Conservation (phyloP, 208 protist genomes). For the Wallacemonas sp. region DNA sequence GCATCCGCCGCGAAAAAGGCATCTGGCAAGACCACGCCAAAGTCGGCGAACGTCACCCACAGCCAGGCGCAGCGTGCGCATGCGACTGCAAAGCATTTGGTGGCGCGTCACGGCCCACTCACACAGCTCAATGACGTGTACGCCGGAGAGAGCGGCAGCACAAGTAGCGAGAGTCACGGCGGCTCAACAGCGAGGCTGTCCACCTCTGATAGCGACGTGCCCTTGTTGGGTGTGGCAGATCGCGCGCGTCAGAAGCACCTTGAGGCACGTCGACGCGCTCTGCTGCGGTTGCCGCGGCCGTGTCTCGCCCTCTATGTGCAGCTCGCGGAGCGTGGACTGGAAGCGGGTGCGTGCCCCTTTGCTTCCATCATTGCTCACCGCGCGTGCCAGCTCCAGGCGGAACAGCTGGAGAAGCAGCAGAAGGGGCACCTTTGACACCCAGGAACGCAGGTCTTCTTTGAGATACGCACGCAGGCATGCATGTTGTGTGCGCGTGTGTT, state of each 20-base stretch:
- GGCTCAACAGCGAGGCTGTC: no score
- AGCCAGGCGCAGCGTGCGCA: background rate
- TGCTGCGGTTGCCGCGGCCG: conserved; percentile 21
- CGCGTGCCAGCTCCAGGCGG: conserved; percentile 10
- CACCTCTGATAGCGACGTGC: no score
- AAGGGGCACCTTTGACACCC: background rate
- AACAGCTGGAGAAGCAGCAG: conserved; percentile 5
- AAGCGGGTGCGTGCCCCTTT: conserved; percentile 32
- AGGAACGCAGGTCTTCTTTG: no score
- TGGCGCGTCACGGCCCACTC: conserved; percentile 24
- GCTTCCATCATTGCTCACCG: conserved; percentile 26
- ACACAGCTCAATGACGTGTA: conserved; percentile 36
- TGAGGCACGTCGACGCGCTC: conserved; percentile 2
- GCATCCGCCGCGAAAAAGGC: no score
- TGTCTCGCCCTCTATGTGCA: conserved; percentile 30
- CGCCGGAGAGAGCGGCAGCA: background rate
- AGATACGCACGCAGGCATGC: no score
- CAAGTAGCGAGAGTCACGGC: background rate
- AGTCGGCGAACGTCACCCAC: background rate
- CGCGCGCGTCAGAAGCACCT: background rate
- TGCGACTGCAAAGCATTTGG: conserved; percentile 11
- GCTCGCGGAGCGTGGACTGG: conserved; percentile 38
- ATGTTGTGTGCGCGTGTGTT: no score
- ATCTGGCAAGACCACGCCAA: conserved; percentile 16
- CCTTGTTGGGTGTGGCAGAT: no score